These are phyloP conservation scores for Sanghuangporus weigelae DNA, from an alignment of 1,284 basidiomycete species.

Conservation along the genomic window DNA sequence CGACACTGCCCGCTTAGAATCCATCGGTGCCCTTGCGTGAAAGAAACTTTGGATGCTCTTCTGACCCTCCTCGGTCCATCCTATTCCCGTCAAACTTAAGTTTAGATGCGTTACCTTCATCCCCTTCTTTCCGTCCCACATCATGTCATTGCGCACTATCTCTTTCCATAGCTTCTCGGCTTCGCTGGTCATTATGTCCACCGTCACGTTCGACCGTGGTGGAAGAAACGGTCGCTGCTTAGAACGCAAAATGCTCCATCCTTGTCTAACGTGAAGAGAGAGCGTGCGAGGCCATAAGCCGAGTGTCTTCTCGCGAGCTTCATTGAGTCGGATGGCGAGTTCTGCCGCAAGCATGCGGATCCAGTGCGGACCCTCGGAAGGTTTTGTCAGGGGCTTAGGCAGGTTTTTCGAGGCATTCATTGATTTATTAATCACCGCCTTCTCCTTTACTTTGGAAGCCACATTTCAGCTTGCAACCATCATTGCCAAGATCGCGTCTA, in stretches of 20 bases:
- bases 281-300: constrained; percentile 92
- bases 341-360: constrained; percentile 88
- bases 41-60: constrained; percentile 87
- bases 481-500: constrained; percentile 15
- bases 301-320: constrained; percentile 69
- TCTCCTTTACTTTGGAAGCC: constrained; percentile 73
- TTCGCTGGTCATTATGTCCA: constrained; percentile 73
- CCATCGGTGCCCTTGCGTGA: constrained; percentile 19
- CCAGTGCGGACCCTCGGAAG: constrained; percentile 82
- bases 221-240: constrained; percentile 86
- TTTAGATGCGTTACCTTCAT: constrained; percentile 73
- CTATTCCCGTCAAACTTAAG: constrained; percentile 82
- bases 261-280: constrained; percentile 70
- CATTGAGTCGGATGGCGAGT: constrained; percentile 77
- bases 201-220: constrained; percentile 53
- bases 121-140: constrained; percentile 29
- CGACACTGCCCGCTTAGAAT: background rate
- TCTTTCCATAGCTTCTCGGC: constrained; percentile 89
- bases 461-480: background rate
- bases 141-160: constrained; percentile 48
- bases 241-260: constrained; percentile 44
- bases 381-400: constrained; percentile 66
- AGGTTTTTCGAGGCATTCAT: constrained; percentile 95
- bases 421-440: constrained; percentile 76
- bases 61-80: constrained; percentile 76